Conservation (phyloP, 176 grass and related monocot genomes). For the Cocos nucifera region DNA sequence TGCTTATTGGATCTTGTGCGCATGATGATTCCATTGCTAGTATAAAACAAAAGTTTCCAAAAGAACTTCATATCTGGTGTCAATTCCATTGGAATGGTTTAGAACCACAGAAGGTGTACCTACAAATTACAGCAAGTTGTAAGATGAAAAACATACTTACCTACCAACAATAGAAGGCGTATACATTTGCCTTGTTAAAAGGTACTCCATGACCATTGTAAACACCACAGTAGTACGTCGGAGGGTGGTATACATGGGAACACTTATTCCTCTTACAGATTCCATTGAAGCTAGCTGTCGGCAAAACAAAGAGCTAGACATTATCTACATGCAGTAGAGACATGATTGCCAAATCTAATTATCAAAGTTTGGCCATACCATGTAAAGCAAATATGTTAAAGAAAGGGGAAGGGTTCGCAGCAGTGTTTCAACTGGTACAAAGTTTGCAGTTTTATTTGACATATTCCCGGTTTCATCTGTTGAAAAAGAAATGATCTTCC, state of each 20-base stretch:
- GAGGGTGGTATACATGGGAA: conserved; percentile 4
- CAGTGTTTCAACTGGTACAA: not conserved
- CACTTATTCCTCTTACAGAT: not conserved
- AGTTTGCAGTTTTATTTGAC: not conserved
- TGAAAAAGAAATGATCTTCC: not conserved
- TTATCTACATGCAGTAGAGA: not conserved
- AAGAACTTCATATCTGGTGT: too few species aligned
- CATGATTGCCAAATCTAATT: not conserved
- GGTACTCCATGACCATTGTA: not conserved
- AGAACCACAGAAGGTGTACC: too few species aligned
- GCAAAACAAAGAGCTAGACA: not conserved
- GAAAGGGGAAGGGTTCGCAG: not conserved
- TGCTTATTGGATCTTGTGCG: too few species aligned
- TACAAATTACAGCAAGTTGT: not conserved
- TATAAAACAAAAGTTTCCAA: too few species aligned
- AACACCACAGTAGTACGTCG: not conserved
- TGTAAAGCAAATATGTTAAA: not conserved
- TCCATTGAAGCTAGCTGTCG: not conserved
- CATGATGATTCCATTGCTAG: too few species aligned
- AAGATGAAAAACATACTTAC: not conserved
- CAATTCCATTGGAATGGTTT: too few species aligned
- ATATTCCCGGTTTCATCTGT: not conserved
- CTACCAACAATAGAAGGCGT: not conserved
- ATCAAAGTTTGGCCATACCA: not conserved
- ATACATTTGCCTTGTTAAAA: not conserved